Conservation (phyloP, 2,329 filamentous ascomycete species). For the Didymella exigua region DNA sequence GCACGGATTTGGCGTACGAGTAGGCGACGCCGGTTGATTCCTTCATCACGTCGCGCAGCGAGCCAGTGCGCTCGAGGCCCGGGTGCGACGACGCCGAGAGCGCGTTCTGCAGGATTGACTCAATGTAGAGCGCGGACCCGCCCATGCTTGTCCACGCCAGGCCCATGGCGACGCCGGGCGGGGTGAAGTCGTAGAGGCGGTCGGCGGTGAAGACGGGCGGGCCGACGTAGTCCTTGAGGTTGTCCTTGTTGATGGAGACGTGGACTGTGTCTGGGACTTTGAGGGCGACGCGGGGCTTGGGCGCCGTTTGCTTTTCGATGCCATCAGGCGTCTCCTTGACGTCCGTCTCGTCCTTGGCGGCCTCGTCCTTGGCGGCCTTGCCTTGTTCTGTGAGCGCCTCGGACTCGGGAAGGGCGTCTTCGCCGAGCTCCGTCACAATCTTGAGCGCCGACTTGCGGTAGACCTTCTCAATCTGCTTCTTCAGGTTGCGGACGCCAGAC, state of each 20-base stretch:
- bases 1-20: slow-evolving; percentile 88
- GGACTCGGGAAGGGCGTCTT: slow-evolving; percentile 79
- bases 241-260: slow-evolving; percentile 83
- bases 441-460: slow-evolving; percentile 97
- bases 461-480: slow-evolving; percentile 99
- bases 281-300: slow-evolving; percentile 74
- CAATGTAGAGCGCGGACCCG: slow-evolving; percentile 93
- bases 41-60: slow-evolving; percentile 97
- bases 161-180: slow-evolving; percentile 95
- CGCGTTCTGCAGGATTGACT: slow-evolving; percentile 89
- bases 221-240: slow-evolving; percentile 94
- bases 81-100: slow-evolving; percentile 76
- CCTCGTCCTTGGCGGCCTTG: slow-evolving; percentile 75
- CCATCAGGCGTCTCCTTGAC: slow-evolving; percentile 65
- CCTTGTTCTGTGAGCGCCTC: slow-evolving; percentile 84
- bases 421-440: slow-evolving; percentile 92
- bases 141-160: slow-evolving; percentile 98
- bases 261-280: slow-evolving; percentile 87
- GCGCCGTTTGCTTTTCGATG: slow-evolving; percentile 65
- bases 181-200: slow-evolving; percentile 90
- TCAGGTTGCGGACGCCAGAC: slow-evolving; percentile 94
- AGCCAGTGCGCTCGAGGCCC: slow-evolving; percentile 88
- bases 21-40: slow-evolving; percentile 95
- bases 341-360: slow-evolving; percentile 68
- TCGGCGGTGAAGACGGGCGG: slow-evolving; percentile 95